A percentile compares a stretch with the other conserved stretches of the same genome.
Evolutionary conservation across 805 yeast genomes (phyloP).

Genomic region (Kazachstania kunashirensis): DNA sequence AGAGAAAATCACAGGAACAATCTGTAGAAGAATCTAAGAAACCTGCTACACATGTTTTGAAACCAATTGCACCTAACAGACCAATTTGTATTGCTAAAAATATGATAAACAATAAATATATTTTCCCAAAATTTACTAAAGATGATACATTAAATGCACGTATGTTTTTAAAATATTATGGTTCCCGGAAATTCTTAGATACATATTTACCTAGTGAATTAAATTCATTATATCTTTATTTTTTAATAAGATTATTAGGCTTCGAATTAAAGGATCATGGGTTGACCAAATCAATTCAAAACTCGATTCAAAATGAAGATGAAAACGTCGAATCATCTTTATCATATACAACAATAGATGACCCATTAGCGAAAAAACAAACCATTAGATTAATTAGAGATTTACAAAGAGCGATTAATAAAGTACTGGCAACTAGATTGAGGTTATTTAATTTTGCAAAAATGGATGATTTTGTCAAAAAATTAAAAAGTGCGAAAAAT

Average conservation of each 20-base stretch:
- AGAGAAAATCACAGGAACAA: no score
- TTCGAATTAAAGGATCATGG: slow-evolving; percentile 33
- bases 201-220: slow-evolving; percentile 54
- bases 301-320: slow-evolving; percentile 18
- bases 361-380: slow-evolving; percentile 35
- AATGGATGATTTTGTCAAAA: slow-evolving; percentile 47
- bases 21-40: no score
- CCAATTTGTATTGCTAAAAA: slow-evolving; percentile 19
- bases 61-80: slow-evolving; percentile 13
- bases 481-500: slow-evolving; percentile 45
- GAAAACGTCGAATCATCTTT: slow-evolving; percentile 5
- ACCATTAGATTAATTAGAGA: slow-evolving; percentile 40
- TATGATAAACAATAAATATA: slow-evolving; percentile 24
- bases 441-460: slow-evolving; percentile 45
- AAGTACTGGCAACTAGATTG: slow-evolving; percentile 47
- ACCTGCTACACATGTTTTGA: no score
- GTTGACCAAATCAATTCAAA: slow-evolving; percentile 26
- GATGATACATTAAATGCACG: slow-evolving; percentile 41
- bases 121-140: slow-evolving; percentile 32
- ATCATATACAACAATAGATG: slow-evolving; percentile 19
- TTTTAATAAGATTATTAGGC: slow-evolving; percentile 55
- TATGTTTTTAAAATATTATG: slow-evolving; percentile 47
- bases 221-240: slow-evolving; percentile 45
- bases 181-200: slow-evolving; percentile 50
- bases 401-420: slow-evolving; percentile 55